phyloP scores from a whole-genome alignment of 306 rosid species.

The Echinosophora koreensis region DNA sequence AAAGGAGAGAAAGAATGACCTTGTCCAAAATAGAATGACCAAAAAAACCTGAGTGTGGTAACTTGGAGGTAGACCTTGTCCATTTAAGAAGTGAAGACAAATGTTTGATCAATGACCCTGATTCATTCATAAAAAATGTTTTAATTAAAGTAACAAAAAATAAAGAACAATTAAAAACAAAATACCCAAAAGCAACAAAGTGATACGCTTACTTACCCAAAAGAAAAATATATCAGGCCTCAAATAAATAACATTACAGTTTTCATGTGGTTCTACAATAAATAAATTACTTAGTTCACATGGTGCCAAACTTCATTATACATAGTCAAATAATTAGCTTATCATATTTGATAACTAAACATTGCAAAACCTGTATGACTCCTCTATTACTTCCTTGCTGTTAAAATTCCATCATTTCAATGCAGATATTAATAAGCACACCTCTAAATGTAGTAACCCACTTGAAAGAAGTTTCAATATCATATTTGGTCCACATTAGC shows the following conservation, averaged over 20 bases:
- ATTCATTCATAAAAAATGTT: slow-evolving; percentile 32
- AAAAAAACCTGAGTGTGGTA: slow-evolving; percentile 73
- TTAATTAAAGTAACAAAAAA: slow-evolving; percentile 16
- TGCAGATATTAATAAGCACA: slow-evolving; percentile 32
- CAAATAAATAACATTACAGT: slow-evolving; percentile 31
- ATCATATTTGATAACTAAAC: slow-evolving; percentile 25
- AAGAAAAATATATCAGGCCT: too few species aligned
- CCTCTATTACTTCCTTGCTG: background rate
- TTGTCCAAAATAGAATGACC: too few species aligned
- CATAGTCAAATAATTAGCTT: slow-evolving; percentile 20
- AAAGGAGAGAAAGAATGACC: too few species aligned
- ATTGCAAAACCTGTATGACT: background rate
- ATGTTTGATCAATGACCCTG: slow-evolving; percentile 88
- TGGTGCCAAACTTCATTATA: slow-evolving; percentile 38
- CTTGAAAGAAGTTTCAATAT: slow-evolving; percentile 42
- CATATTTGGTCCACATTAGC: slow-evolving; percentile 55
- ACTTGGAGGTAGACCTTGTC: slow-evolving; percentile 82
- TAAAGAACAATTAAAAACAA: background rate
- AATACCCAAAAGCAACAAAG: too few species aligned
- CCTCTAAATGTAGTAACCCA: slow-evolving; percentile 33
- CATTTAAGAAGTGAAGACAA: slow-evolving; percentile 82
- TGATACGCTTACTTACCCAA: too few species aligned
- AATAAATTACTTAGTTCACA: slow-evolving; percentile 43
- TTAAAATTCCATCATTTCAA: slow-evolving; percentile 35
- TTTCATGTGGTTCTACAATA: slow-evolving; percentile 18